Conservation (phyloP, 169 alveolate genomes). For the Perkinsus marinus region DNA sequence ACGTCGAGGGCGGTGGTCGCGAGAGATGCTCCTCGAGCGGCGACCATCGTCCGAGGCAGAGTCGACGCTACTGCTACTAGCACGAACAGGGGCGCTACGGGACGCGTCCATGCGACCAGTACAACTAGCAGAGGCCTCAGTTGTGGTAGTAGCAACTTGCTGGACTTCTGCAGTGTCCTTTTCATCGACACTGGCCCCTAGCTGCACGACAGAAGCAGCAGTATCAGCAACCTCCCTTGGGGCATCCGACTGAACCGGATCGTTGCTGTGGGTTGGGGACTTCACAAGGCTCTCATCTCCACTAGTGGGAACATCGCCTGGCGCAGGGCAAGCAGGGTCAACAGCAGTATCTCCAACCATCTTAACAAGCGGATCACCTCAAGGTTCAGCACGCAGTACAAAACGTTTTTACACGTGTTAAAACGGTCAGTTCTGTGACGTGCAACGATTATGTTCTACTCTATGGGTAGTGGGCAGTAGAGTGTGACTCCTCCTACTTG, state of each 20-base stretch:
- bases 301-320: not conserved
- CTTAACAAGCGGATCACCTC: not conserved
- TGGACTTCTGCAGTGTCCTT: not conserved
- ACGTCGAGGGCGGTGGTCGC: not conserved
- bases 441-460: too few relatives aligned
- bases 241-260: not conserved
- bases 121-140: not conserved
- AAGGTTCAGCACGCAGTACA: not conserved
- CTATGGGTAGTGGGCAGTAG: too few relatives aligned
- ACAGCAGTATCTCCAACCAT: not conserved
- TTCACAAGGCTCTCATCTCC: not conserved
- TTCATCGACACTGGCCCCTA: not conserved
- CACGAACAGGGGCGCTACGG: not conserved
- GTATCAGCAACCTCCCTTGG: too few relatives aligned
- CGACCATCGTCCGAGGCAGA: not conserved
- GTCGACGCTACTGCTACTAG: not conserved
- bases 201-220: not conserved
- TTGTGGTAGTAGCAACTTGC: too few relatives aligned
- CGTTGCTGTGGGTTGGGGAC: not conserved
- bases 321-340: not conserved
- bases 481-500: too few relatives aligned
- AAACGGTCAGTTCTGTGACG: not conserved
- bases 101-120: not conserved
- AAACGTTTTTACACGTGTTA: not conserved
- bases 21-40: not conserved